phyloP scores from a whole-genome alignment of 495 filamentous ascomycete genomes.

The Penicillium bialowiezense region DNA sequence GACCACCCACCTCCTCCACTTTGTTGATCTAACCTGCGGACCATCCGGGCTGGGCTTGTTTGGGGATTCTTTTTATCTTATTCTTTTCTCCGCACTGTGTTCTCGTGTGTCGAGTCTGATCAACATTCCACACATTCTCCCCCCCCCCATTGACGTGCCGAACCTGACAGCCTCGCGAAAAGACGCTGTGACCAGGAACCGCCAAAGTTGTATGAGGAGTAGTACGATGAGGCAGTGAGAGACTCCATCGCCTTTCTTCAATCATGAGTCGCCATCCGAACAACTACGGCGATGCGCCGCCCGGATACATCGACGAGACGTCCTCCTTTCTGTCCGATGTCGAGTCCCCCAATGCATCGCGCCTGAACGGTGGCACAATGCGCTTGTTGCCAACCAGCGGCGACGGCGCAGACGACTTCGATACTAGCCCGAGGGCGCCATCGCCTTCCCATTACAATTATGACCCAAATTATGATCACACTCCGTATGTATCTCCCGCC shows the following conservation, averaged over 20 bases:
- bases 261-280: conserved; percentile 34
- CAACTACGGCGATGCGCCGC: conserved; percentile 40
- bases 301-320: conserved; percentile 37
- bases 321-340: conserved; percentile 31
- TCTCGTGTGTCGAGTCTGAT: conserved; percentile 1
- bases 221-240: conserved; percentile 32
- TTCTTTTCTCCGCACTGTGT: conserved; percentile 1
- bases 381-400: conserved; percentile 57
- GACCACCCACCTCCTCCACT: conserved; percentile 26
- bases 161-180: not conserved
- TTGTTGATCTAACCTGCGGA: conserved; percentile 23
- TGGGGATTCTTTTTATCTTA: conserved; percentile 1
- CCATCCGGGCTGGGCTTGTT: conserved; percentile 12
- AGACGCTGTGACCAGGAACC: not conserved
- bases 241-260: conserved; percentile 5
- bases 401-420: conserved; percentile 30
- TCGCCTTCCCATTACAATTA: conserved; percentile 20
- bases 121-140: conserved; percentile 3
- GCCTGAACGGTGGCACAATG: conserved; percentile 53
- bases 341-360: conserved; percentile 26
- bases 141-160: conserved; percentile 1
- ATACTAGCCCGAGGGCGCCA: conserved; percentile 13
- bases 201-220: not conserved
- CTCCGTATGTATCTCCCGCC: conserved; percentile 39
- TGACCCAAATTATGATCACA: conserved; percentile 24